Percentiles rank a stretch among this genome's conserved stretches.
Evolutionary conservation across 164 flowering plant species (phyloP).

Genomic region (Aristolochia contorta): DNA sequence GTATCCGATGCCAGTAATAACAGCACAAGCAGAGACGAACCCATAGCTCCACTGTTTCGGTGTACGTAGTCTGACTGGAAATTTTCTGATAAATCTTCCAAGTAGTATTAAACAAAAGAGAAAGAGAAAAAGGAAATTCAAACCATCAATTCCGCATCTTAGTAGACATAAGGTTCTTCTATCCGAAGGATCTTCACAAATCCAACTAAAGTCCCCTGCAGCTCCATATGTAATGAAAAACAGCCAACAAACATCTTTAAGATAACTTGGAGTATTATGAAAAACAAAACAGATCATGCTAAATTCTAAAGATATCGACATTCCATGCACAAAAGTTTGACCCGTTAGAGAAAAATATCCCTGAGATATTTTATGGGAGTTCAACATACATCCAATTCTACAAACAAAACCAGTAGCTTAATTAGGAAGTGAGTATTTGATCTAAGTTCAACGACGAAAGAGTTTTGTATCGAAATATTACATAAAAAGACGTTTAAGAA

Average conservation of each 20-base stretch:
- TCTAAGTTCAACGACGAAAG: too few species aligned
- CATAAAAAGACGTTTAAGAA: too few species aligned
- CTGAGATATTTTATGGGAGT: too few species aligned
- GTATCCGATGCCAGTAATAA: conserved; percentile 27
- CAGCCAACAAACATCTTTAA: not conserved
- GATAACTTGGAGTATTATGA: not conserved
- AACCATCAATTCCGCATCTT: conserved; percentile 29
- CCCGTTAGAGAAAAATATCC: too few species aligned
- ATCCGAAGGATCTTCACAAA: conserved; percentile 31
- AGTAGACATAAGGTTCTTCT: conserved; percentile 29
- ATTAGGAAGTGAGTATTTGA: too few species aligned
- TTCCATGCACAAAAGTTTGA: too few species aligned
- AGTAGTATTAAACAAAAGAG: conserved; percentile 29
- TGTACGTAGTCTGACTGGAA: not conserved
- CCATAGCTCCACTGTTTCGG: conserved; percentile 25
- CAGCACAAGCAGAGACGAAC: conserved; percentile 37
- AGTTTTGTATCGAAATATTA: too few species aligned
- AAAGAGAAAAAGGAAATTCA: conserved; percentile 35
- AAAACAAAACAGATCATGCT: too few species aligned
- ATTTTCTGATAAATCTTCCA: conserved; percentile 14
- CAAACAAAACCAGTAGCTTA: too few species aligned
- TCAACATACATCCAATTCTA: too few species aligned
- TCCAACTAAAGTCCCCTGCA: conserved; percentile 31
- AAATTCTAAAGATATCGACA: too few species aligned
- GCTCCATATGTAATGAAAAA: conserved; percentile 2